Evolutionary conservation across 202 grass and related monocot genomes (phyloP).

Genomic region (Dendrocalamus latiflorus): DNA sequence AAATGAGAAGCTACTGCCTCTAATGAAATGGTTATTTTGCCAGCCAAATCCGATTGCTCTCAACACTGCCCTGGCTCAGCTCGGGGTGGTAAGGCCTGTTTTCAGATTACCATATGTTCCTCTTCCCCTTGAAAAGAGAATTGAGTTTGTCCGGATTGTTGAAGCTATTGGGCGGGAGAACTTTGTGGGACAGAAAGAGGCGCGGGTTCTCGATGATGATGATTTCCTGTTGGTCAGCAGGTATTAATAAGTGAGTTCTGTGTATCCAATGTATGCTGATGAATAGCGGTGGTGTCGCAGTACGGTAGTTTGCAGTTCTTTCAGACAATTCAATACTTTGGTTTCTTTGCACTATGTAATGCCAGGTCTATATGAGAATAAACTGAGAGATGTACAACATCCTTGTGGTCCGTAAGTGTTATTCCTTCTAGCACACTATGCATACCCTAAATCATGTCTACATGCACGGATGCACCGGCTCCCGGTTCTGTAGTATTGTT

Average conservation of each 20-base stretch:
- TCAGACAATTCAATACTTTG: too few relatives aligned
- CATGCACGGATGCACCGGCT: not conserved
- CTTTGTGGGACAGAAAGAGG: constrained; percentile 73
- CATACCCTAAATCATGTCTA: not conserved
- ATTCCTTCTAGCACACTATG: not conserved
- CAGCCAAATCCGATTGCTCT: constrained; percentile 75
- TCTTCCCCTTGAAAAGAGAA: constrained; percentile 57
- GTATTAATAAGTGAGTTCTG: constrained; percentile 32
- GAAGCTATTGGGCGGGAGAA: constrained; percentile 60
- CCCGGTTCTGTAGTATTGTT: not conserved
- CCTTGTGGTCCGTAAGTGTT: not conserved
- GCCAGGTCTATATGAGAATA: too few relatives aligned
- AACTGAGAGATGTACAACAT: not conserved
- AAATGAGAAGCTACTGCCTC: constrained; percentile 57
- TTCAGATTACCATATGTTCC: constrained; percentile 85
- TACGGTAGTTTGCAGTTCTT: too few relatives aligned
- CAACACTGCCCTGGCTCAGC: constrained; percentile 85
- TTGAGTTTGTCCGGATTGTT: constrained; percentile 72
- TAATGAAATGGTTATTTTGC: constrained; percentile 85
- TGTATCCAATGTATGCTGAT: not conserved
- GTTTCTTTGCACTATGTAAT: too few relatives aligned
- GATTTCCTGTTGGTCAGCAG: constrained; percentile 72
- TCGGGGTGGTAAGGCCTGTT: constrained; percentile 63
- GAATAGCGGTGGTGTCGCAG: not conserved
- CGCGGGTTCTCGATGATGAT: constrained; percentile 59